phyloP scores from a whole-genome alignment of 2,329 filamentous ascomycete genomes.

The Davidsoniella eucalypti region DNA sequence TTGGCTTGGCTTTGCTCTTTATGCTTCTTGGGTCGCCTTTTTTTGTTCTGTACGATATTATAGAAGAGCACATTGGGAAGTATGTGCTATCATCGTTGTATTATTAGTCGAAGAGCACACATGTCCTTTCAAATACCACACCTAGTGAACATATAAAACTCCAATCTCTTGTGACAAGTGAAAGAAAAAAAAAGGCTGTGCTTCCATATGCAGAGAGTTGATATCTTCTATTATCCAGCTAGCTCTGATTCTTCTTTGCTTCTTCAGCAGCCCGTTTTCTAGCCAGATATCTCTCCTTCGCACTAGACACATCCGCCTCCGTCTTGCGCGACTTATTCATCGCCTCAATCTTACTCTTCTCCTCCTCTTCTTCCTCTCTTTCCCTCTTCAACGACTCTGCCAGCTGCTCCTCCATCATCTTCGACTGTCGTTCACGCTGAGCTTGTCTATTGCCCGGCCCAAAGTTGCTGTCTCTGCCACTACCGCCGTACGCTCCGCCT shows the following conservation, averaged over 20 bases:
- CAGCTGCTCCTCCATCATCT: conserved; percentile 65
- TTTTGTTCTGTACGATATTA: not conserved
- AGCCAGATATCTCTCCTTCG: conserved; percentile 64
- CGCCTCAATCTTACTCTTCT: conserved; percentile 42
- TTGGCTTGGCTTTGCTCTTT: too few relatives aligned
- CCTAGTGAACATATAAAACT: too few relatives aligned
- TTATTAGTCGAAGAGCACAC: not conserved
- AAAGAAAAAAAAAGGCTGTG: not conserved
- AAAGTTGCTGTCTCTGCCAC: conserved; percentile 24
- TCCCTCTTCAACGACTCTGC: conserved; percentile 56
- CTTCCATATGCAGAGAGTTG: not conserved
- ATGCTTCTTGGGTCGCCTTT: not conserved
- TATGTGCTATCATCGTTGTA: not conserved
- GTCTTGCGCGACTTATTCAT: conserved; percentile 65
- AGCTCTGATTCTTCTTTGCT: conserved; percentile 34
- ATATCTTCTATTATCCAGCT: not conserved
- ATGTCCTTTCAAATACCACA: too few relatives aligned
- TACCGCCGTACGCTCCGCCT: conserved; percentile 10
- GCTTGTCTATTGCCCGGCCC: conserved; percentile 30
- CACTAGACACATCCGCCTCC: conserved; percentile 55
- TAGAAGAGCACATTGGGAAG: not conserved
- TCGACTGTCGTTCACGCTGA: conserved; percentile 58
- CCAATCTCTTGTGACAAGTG: not conserved
- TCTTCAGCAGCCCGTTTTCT: conserved; percentile 60
- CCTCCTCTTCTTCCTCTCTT: conserved; percentile 49